These are phyloP conservation scores for Rhinocladiella mackenziei DNA, from an alignment of 2,329 filamentous ascomycete genomes.

Conservation along the genomic window DNA sequence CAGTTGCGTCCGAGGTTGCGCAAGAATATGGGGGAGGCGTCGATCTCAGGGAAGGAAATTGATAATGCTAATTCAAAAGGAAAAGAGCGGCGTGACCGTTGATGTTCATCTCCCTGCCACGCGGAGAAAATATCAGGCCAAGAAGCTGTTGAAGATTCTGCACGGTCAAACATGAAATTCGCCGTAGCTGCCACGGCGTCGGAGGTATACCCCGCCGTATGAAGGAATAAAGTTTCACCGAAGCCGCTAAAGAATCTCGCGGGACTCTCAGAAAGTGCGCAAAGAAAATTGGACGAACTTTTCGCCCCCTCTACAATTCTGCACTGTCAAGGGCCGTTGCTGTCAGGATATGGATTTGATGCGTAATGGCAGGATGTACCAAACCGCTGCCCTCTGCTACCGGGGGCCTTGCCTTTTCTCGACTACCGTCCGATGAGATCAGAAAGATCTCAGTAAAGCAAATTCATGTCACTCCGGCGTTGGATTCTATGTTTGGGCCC, in stretches of 20 bases:
- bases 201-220: too few relatives aligned
- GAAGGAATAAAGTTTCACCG: conserved; percentile 6
- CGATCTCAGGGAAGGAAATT: too few relatives aligned
- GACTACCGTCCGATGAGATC: conserved; percentile 78
- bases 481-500: conserved; percentile 85
- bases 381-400: conserved; percentile 81
- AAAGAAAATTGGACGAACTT: not conserved
- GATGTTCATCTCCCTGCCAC: too few relatives aligned
- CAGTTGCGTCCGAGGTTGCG: not conserved
- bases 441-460: conserved; percentile 84
- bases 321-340: too few relatives aligned
- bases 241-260: conserved; percentile 3
- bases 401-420: conserved; percentile 82
- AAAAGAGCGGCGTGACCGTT: too few relatives aligned
- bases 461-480: conserved; percentile 90
- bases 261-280: not conserved
- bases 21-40: too few relatives aligned
- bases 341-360: conserved; percentile 16
- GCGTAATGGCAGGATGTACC: conserved; percentile 46
- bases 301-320: not conserved
- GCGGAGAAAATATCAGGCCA: too few relatives aligned
- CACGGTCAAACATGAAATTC: too few relatives aligned
- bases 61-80: too few relatives aligned
- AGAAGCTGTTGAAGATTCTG: too few relatives aligned
- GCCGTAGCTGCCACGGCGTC: too few relatives aligned